These are phyloP conservation scores for Luffa acutangula DNA, from an alignment of 306 rosid genomes.

Conservation along the genomic window DNA sequence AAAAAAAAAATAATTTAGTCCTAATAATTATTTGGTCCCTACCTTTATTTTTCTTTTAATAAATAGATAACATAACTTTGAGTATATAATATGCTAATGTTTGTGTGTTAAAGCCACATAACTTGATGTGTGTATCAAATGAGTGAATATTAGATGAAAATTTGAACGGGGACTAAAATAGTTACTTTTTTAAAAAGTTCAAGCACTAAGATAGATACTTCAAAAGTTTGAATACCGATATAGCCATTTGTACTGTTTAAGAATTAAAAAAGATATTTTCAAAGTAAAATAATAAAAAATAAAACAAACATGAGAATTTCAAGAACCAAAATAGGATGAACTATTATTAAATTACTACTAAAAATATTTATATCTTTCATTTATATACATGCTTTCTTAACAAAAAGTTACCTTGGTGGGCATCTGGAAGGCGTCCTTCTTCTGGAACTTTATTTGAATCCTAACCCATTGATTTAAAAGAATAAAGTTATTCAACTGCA, in stretches of 20 bases:
- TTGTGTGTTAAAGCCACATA: neutral
- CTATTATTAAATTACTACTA: neutral
- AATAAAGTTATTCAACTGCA: slow-evolving; percentile 5
- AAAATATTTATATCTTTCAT: neutral
- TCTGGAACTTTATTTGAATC: slow-evolving; percentile 41
- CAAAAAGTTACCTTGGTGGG: slow-evolving; percentile 39
- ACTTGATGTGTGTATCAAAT: neutral
- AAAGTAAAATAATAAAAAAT: neutral
- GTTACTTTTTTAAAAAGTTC: neutral
- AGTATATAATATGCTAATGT: neutral
- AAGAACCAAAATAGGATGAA: neutral
- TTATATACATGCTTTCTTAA: neutral
- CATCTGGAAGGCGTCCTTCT: slow-evolving; percentile 92
- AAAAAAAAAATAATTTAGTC: too few relatives aligned
- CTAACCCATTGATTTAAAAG: slow-evolving; percentile 25
- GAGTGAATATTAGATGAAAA: neutral
- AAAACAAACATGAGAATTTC: neutral
- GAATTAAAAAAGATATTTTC: neutral
- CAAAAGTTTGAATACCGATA: neutral
- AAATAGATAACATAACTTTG: neutral
- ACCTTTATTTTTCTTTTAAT: too few relatives aligned
- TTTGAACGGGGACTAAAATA: neutral
- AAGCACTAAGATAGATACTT: neutral
- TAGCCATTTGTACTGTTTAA: neutral
- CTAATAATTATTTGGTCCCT: too few relatives aligned